phyloP scores from a whole-genome alignment of 169 alveolate species.

The Miamiensis avidus region DNA sequence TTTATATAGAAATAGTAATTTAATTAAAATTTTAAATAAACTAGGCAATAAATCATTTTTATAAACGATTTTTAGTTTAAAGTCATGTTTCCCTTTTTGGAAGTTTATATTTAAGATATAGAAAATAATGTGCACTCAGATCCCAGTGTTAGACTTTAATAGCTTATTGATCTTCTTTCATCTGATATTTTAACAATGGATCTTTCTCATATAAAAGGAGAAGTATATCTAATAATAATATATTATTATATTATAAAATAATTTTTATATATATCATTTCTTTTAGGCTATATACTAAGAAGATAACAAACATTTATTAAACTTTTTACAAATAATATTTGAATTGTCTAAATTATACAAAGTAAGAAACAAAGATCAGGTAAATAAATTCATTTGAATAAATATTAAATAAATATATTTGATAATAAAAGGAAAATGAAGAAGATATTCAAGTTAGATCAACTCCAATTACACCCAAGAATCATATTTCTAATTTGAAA shows the following conservation, averaged over 20 bases:
- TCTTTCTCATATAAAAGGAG: constrained; percentile 34
- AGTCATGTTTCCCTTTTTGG: constrained; percentile 34
- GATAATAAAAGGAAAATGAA: no score
- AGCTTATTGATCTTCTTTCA: constrained; percentile 23
- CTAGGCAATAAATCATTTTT: not conserved
- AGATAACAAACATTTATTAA: constrained; percentile 26
- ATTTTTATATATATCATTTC: no score
- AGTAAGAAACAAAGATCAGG: not conserved
- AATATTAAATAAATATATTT: not conserved
- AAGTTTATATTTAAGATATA: constrained; percentile 7
- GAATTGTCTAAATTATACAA: constrained; percentile 24
- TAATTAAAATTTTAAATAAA: no score
- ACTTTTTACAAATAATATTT: constrained; percentile 26
- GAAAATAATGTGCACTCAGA: constrained; percentile 9
- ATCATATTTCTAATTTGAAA: not conserved
- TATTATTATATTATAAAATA: no score
- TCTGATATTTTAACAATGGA: constrained; percentile 29
- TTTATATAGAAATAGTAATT: not conserved
- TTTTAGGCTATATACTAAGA: constrained; percentile 17
- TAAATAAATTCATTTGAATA: not conserved
- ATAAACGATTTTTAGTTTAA: constrained; percentile 6
- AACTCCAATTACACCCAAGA: not conserved
- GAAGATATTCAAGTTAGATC: not conserved
- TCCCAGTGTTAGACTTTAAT: constrained; percentile 24
- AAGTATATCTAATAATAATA: not conserved